These are phyloP conservation scores for Afroboletus lepidellus DNA, from an alignment of 1,284 basidiomycete genomes.

Conservation along the genomic window DNA sequence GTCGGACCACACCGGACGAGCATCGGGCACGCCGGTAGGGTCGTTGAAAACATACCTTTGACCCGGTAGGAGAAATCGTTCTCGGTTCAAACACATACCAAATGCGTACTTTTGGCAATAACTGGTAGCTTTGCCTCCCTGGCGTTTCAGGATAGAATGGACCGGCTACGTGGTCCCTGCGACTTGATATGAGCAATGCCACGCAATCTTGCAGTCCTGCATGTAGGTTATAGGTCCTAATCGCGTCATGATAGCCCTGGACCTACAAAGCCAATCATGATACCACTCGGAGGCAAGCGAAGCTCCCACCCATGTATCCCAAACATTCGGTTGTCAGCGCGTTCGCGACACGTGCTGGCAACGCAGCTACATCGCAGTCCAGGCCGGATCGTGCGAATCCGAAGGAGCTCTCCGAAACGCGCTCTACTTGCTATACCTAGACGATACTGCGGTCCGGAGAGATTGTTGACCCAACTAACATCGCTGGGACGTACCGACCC, in stretches of 20 bases:
- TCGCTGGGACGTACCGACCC: background rate
- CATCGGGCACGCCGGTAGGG: background rate
- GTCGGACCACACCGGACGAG: background rate
- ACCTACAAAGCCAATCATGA: background rate
- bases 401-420: conserved; percentile 5
- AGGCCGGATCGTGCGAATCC: conserved; percentile 14
- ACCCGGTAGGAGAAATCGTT: background rate
- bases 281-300: conserved; percentile 2
- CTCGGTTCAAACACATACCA: background rate
- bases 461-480: background rate
- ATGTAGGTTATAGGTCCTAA: background rate
- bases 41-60: background rate
- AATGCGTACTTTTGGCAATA: background rate
- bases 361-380: conserved; percentile 16
- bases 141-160: conserved; percentile 17
- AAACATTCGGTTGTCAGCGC: background rate
- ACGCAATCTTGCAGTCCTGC: background rate
- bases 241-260: background rate
- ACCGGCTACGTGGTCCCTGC: background rate
- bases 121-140: background rate
- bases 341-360: conserved; percentile 1
- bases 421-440: background rate
- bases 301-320: background rate
- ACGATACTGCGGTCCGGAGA: background rate
- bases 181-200: background rate